Evolutionary conservation across 805 yeast genomes (phyloP).

Genomic region (Barnettozyma californica): DNA sequence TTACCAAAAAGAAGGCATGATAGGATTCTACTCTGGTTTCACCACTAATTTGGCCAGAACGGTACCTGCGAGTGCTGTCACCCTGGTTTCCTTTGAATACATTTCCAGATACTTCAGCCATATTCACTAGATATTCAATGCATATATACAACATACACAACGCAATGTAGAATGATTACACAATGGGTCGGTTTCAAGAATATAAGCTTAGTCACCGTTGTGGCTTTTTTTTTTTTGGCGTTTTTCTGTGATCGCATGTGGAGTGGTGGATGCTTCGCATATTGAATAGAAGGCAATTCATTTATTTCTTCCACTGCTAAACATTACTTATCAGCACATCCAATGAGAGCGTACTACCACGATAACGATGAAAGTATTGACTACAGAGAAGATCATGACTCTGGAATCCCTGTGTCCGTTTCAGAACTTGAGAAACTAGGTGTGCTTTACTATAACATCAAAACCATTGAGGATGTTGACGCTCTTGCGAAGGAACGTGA

Average conservation of each 20-base stretch:
- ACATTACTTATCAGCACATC: too few relatives aligned
- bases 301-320: too few relatives aligned
- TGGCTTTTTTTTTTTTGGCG: background rate
- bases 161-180: background rate
- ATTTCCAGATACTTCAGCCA: constrained; percentile 30
- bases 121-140: background rate
- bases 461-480: constrained; percentile 50
- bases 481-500: constrained; percentile 59
- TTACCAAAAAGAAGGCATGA: constrained; percentile 61
- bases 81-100: constrained; percentile 87
- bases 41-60: constrained; percentile 82
- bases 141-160: background rate
- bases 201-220: background rate
- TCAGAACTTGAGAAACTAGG: constrained; percentile 56
- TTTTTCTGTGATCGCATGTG: background rate
- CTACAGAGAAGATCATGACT: constrained; percentile 66
- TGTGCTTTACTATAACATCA: constrained; percentile 55
- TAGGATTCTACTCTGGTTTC: constrained; percentile 88
- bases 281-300: too few relatives aligned
- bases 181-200: too few relatives aligned
- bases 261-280: too few relatives aligned
- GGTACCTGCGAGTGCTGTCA: constrained; percentile 93
- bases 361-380: constrained; percentile 54
- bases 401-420: constrained; percentile 52
- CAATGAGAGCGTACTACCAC: constrained; percentile 54